A percentile compares a stretch with the other conserved stretches of the same genome.
phyloP scores from a whole-genome alignment of 2,329 filamentous ascomycete species.

The Alternaria angustiovoidea region DNA sequence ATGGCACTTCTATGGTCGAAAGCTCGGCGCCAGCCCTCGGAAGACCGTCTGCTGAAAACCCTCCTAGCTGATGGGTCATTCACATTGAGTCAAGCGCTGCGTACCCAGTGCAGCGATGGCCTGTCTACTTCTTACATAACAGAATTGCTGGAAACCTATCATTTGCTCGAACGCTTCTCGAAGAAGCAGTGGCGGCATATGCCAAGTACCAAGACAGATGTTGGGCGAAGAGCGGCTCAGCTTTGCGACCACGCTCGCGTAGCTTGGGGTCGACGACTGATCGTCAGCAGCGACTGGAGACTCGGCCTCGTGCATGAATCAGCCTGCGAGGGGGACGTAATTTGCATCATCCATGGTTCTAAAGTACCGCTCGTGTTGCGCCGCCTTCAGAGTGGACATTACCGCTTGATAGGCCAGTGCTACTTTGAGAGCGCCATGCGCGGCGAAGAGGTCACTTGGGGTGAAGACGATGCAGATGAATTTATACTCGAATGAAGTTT shows the following conservation, averaged over 20 bases:
- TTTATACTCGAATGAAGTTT: neutral
- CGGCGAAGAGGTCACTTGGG: neutral
- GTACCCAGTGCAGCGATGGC: no score
- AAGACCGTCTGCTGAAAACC: no score
- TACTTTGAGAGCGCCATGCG: neutral
- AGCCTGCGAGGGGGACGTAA: neutral
- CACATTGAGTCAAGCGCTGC: no score
- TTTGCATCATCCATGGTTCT: neutral
- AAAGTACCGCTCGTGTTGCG: neutral
- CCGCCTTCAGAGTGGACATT: neutral
- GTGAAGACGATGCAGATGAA: neutral
- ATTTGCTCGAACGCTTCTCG: no score
- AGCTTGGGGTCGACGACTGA: neutral
- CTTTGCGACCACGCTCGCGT: neutral
- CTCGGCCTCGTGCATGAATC: neutral
- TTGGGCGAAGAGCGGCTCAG: no score
- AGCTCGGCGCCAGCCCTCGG: no score
- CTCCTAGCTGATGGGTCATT: no score
- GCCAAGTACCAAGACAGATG: no score
- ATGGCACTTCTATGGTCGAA: no score
- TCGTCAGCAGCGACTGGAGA: neutral
- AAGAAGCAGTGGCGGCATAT: no score
- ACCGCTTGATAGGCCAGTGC: neutral
- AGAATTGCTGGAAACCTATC: no score
- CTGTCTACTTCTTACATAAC: no score